phyloP scores from a whole-genome alignment of 495 filamentous ascomycete genomes.

The Penicillium canariense region DNA sequence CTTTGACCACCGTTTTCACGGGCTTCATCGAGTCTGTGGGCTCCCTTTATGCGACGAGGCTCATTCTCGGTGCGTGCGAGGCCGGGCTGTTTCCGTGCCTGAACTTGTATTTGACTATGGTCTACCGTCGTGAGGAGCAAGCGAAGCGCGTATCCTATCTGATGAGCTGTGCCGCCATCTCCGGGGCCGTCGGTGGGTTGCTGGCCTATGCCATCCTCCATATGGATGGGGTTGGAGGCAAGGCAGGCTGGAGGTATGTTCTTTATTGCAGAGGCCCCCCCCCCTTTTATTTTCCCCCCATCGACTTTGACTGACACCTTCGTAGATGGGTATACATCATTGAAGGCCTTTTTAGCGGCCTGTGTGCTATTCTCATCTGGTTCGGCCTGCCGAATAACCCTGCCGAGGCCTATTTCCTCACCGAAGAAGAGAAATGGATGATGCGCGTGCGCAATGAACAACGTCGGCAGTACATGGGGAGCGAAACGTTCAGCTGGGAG shows the following conservation, averaged over 20 bases:
- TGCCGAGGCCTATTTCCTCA: constrained; percentile 51
- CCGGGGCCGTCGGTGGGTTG: constrained; percentile 45
- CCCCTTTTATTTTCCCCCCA: not conserved
- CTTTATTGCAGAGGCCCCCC: not conserved
- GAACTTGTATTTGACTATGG: constrained; percentile 50
- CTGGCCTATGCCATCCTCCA: constrained; percentile 46
- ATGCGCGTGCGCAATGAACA: constrained; percentile 48
- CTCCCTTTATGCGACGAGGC: constrained; percentile 52
- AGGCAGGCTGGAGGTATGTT: constrained; percentile 41
- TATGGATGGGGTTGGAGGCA: constrained; percentile 43
- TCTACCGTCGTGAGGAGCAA: constrained; percentile 49
- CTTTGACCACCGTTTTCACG: constrained; percentile 50
- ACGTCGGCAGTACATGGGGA: constrained; percentile 43
- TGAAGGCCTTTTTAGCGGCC: constrained; percentile 51
- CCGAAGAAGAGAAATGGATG: constrained; percentile 48
- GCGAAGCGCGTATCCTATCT: constrained; percentile 43
- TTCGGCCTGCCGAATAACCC: constrained; percentile 59
- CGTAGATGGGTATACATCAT: constrained; percentile 52
- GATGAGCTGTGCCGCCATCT: constrained; percentile 44
- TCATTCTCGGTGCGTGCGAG: constrained; percentile 63
- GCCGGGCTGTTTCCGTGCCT: constrained; percentile 69
- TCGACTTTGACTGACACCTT: not conserved
- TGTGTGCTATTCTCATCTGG: constrained; percentile 49
- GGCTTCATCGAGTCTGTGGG: constrained; percentile 50
- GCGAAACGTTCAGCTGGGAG: constrained; percentile 50